Evolutionary conservation across 2,329 filamentous ascomycete species (phyloP).

Genomic region (Trichoderma asperellum): DNA sequence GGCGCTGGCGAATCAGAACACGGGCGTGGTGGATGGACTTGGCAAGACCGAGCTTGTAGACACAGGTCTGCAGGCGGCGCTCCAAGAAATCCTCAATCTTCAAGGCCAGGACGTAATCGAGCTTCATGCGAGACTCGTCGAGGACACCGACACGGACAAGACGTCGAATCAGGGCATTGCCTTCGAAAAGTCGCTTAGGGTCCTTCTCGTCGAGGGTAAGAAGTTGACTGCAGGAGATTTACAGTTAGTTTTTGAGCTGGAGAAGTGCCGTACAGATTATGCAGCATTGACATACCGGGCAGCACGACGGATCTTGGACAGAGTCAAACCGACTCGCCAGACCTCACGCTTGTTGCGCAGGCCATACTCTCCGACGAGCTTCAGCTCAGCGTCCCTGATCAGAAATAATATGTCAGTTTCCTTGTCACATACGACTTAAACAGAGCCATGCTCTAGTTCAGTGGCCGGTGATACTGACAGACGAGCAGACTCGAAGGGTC

Average conservation of each 20-base stretch:
- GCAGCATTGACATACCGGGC: constrained; percentile 71
- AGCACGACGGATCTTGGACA: constrained; percentile 99
- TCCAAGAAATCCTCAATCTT: constrained; percentile 99
- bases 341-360: constrained; percentile 99
- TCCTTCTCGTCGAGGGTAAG: constrained; percentile 99
- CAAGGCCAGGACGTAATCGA: constrained; percentile 99
- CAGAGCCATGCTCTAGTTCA: constrained; percentile 97
- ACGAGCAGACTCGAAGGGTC: constrained; percentile 99
- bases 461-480: constrained; percentile 98
- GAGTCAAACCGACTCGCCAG: constrained; percentile 98
- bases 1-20: constrained; percentile 98
- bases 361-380: constrained; percentile 99
- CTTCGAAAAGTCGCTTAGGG: constrained; percentile 99
- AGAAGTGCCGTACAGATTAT: not conserved
- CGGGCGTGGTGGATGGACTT: constrained; percentile 99
- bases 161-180: constrained; percentile 99
- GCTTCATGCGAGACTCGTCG: constrained; percentile 99
- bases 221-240: constrained; percentile 74
- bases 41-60: constrained; percentile 99
- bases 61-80: constrained; percentile 98
- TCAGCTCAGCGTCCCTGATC: constrained; percentile 95
- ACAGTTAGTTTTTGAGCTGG: not conserved
- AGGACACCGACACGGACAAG: constrained; percentile 99
- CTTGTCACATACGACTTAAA: constrained; percentile 83
- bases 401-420: constrained; percentile 65